phyloP scores from a whole-genome alignment of 768 basidiomycete species.

The Rhizopogon sp. region DNA sequence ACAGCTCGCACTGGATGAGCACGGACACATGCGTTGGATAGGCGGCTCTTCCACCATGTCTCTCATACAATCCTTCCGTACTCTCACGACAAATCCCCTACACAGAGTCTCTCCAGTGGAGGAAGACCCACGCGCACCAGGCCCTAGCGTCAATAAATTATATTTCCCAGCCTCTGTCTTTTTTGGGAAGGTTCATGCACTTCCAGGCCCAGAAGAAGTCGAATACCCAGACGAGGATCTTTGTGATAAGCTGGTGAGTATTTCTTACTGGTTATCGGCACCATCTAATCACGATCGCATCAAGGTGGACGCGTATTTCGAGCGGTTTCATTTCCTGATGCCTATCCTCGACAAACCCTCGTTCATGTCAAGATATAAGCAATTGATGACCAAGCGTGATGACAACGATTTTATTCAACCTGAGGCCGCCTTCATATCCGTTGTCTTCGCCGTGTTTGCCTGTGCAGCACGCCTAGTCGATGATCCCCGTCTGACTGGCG shows the following conservation, averaged over 20 bases:
- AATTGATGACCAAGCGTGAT: conserved; percentile 66
- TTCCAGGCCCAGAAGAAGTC: conserved; percentile 80
- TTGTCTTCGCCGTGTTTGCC: conserved; percentile 89
- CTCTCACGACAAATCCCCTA: conserved; percentile 66
- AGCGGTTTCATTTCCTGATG: conserved; percentile 82
- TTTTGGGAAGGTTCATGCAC: conserved; percentile 79
- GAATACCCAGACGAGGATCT: conserved; percentile 83
- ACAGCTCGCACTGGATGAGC: conserved; percentile 83
- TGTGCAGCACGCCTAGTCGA: conserved; percentile 76
- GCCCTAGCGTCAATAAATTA: conserved; percentile 76
- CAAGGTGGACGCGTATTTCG: conserved; percentile 84
- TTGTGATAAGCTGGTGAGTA: conserved; percentile 78
- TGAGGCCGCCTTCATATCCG: conserved; percentile 73
- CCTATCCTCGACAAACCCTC: conserved; percentile 84
- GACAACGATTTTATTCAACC: conserved; percentile 48
- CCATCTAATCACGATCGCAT: conserved; percentile 18
- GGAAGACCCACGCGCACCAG: conserved; percentile 74
- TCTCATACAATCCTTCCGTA: conserved; percentile 82
- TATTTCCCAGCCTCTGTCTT: conserved; percentile 87
- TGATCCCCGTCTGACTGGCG: conserved; percentile 61
- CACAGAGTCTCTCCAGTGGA: conserved; percentile 81
- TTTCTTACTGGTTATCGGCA: conserved; percentile 8
- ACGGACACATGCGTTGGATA: conserved; percentile 90
- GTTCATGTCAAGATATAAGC: conserved; percentile 67
- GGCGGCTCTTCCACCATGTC: conserved; percentile 92